Evolutionary conservation across 257 asterid genomes (phyloP).

Genomic region (Jaltomata sinuosa): DNA sequence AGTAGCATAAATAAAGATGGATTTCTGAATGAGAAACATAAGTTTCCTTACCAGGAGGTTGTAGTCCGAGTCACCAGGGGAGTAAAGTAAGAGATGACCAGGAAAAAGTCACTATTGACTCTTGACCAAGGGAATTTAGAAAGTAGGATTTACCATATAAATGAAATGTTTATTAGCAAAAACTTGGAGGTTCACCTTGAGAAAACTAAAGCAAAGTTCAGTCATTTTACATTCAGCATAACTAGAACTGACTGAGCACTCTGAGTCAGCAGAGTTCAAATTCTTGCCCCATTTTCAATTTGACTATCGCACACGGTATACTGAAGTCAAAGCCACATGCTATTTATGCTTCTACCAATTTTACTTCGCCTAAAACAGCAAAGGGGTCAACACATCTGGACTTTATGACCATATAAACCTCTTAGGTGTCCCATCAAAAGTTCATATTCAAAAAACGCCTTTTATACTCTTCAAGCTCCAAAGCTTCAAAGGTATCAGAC

Average conservation of each 20-base stretch:
- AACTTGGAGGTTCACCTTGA: background rate
- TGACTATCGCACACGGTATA: background rate
- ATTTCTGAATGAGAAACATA: background rate
- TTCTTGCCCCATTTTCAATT: background rate
- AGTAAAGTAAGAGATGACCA: background rate
- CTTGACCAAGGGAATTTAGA: background rate
- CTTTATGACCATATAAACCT: background rate
- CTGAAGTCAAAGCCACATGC: background rate
- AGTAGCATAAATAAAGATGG: background rate
- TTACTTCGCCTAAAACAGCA: background rate
- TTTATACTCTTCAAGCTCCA: background rate
- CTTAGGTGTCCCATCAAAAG: too few species aligned
- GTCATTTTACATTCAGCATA: background rate
- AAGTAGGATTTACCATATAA: background rate
- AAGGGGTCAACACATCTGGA: background rate
- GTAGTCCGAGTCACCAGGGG: background rate
- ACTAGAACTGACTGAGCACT: background rate
- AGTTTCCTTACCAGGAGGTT: background rate
- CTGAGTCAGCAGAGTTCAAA: background rate
- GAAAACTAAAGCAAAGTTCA: background rate
- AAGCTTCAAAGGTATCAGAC: background rate
- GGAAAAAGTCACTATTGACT: background rate
- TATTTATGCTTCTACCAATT: background rate
- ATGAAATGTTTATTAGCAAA: background rate
- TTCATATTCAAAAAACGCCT: background rate